These are phyloP conservation scores for Musa balbisiana DNA, from an alignment of 202 grass and related monocot genomes.

Conservation along the genomic window DNA sequence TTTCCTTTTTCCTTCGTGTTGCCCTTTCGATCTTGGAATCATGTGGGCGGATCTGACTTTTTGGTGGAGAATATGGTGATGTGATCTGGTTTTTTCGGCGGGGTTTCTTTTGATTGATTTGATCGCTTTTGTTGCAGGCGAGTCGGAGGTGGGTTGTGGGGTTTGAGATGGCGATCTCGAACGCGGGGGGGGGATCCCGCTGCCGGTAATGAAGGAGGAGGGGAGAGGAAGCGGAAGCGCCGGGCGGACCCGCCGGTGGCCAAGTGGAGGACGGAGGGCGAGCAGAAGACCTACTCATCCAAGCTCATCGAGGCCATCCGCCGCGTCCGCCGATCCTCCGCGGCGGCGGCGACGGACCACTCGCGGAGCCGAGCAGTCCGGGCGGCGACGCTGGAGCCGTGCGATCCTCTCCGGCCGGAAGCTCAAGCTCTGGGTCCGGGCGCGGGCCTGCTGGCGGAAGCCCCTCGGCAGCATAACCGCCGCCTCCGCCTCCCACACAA, in stretches of 20 bases:
- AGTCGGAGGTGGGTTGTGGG: not conserved
- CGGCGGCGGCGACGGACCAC: not conserved
- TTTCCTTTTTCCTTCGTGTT: not conserved
- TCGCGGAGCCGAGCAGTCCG: conserved; percentile 49
- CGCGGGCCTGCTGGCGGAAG: conserved; percentile 26
- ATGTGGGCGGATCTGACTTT: no score
- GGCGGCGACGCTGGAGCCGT: conserved; percentile 88
- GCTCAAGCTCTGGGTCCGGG: conserved; percentile 25
- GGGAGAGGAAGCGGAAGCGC: conserved; percentile 13
- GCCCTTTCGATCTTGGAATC: not conserved
- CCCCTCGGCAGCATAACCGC: not conserved
- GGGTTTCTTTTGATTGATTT: not conserved
- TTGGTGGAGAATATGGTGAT: not conserved
- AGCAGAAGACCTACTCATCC: conserved; percentile 80
- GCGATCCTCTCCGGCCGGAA: conserved; percentile 57
- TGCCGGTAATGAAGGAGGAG: conserved; percentile 28
- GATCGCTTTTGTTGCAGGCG: not conserved
- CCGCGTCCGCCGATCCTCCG: conserved; percentile 33
- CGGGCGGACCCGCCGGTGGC: conserved; percentile 1
- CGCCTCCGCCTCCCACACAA: not conserved
- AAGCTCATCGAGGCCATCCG: conserved; percentile 83
- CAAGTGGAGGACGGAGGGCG: conserved; percentile 73
- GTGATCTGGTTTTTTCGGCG: not conserved
- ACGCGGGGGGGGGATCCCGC: conserved; percentile 23
- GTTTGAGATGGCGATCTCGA: conserved; percentile 6